phyloP scores from a whole-genome alignment of 164 flowering plant genomes.

The Chimonanthus salicifolius region DNA sequence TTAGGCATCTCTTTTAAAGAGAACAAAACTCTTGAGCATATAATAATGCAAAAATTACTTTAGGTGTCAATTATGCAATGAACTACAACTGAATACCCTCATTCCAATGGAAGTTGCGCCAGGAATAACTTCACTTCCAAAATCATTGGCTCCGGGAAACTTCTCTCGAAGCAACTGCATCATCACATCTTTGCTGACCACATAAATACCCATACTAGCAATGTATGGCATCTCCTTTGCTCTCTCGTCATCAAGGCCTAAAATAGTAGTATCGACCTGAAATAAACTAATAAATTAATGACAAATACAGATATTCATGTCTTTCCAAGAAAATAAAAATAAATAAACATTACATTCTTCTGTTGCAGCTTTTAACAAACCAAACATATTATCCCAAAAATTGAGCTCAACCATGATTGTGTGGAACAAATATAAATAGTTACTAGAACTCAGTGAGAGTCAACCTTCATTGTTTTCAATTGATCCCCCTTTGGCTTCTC shows the following conservation, averaged over 20 bases:
- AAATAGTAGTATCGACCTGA: conserved; percentile 75
- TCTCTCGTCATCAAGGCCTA: conserved; percentile 86
- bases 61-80: neutral
- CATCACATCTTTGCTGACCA: conserved; percentile 93
- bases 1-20: too few species aligned
- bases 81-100: conserved; percentile 44
- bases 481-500: conserved; percentile 91
- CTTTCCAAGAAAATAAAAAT: neutral
- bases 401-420: neutral
- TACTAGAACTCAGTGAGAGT: neutral
- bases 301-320: neutral
- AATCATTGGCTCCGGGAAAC: conserved; percentile 95
- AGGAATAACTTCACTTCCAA: conserved; percentile 98
- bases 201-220: conserved; percentile 99
- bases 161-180: conserved; percentile 61
- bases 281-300: neutral
- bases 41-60: too few species aligned
- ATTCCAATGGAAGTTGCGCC: conserved; percentile 86
- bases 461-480: conserved; percentile 75
- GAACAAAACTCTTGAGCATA: neutral
- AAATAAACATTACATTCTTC: too few species aligned
- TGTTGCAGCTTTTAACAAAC: neutral
- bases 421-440: neutral
- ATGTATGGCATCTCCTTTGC: conserved; percentile 94
- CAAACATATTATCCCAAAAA: neutral